phyloP scores from a whole-genome alignment of 768 basidiomycete genomes.

The Lactarius psammicola region DNA sequence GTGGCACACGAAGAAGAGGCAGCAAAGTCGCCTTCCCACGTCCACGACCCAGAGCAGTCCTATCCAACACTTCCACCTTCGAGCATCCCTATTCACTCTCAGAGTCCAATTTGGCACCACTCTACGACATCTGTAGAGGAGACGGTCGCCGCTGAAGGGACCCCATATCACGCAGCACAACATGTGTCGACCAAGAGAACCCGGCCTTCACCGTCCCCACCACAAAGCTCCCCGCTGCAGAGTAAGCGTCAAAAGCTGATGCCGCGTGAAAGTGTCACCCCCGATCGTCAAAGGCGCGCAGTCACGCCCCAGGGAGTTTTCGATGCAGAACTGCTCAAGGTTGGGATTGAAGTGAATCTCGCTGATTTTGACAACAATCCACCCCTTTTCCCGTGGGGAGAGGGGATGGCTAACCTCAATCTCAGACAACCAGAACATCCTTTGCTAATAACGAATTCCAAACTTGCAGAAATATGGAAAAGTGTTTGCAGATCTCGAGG shows the following conservation, averaged over 20 bases:
- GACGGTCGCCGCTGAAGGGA: background rate
- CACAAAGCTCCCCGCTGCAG: background rate
- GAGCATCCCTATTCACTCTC: constrained; percentile 21
- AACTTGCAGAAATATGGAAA: constrained; percentile 21
- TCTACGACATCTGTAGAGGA: constrained; percentile 13
- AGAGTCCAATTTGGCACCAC: background rate
- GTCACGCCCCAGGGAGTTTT: background rate
- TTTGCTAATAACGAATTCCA: constrained; percentile 16
- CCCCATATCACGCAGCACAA: background rate
- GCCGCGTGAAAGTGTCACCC: constrained; percentile 1
- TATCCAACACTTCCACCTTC: constrained; percentile 17
- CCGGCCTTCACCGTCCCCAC: background rate
- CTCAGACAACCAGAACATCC: background rate
- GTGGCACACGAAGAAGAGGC: background rate
- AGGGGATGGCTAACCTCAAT: constrained; percentile 1
- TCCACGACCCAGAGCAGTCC: background rate
- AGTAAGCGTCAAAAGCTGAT: constrained; percentile 13
- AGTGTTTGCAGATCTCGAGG: constrained; percentile 19
- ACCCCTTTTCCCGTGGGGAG: constrained; percentile 11
- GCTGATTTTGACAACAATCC: constrained; percentile 15
- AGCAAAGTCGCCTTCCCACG: background rate
- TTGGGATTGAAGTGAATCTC: constrained; percentile 18
- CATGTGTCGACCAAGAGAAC: constrained; percentile 7
- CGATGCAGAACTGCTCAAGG: constrained; percentile 12
- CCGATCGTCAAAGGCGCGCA: background rate